These are phyloP conservation scores for Neurospora pannonica DNA, from an alignment of 495 filamentous ascomycete species.

Conservation along the genomic window DNA sequence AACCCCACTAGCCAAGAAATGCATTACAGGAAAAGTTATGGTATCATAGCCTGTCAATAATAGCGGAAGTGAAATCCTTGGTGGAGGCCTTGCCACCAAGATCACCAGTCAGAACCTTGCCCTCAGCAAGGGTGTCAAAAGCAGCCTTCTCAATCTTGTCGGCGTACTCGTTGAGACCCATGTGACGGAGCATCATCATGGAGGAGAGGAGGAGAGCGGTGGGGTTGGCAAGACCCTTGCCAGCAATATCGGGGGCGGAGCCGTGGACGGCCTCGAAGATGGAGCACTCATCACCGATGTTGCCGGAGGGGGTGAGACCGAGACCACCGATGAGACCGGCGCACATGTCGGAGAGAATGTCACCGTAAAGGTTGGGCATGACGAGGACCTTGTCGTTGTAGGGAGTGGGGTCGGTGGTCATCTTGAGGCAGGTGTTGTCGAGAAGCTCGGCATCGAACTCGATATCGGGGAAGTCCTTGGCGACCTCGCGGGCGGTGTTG, in stretches of 20 bases:
- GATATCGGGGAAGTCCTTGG: constrained; percentile 89
- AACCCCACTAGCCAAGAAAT: constrained; percentile 3
- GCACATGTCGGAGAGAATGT: constrained; percentile 99
- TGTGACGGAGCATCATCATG: constrained; percentile 99
- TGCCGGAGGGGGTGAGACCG: constrained; percentile 91
- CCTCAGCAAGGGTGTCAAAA: constrained; percentile 88
- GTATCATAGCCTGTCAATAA: constrained; percentile 69
- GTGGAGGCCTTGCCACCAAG: constrained; percentile 92
- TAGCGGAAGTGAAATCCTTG: constrained; percentile 79
- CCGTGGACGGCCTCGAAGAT: constrained; percentile 99
- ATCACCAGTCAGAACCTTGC: constrained; percentile 92
- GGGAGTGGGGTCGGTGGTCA: constrained; percentile 83
- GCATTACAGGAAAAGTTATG: constrained; percentile 5
- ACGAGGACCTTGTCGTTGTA: constrained; percentile 99
- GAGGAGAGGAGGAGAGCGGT: constrained; percentile 83
- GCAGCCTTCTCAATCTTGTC: constrained; percentile 85
- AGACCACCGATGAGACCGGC: constrained; percentile 96
- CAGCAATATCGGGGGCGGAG: constrained; percentile 94
- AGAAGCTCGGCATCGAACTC: constrained; percentile 95
- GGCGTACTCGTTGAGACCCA: constrained; percentile 81
- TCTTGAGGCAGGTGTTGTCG: constrained; percentile 98
- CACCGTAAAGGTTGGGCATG: constrained; percentile 99
- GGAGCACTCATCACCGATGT: constrained; percentile 97
- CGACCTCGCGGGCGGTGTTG: constrained; percentile 66
- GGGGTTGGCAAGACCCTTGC: constrained; percentile 90